phyloP scores from a whole-genome alignment of 148 eudicot species.

The Spergularia marina region DNA sequence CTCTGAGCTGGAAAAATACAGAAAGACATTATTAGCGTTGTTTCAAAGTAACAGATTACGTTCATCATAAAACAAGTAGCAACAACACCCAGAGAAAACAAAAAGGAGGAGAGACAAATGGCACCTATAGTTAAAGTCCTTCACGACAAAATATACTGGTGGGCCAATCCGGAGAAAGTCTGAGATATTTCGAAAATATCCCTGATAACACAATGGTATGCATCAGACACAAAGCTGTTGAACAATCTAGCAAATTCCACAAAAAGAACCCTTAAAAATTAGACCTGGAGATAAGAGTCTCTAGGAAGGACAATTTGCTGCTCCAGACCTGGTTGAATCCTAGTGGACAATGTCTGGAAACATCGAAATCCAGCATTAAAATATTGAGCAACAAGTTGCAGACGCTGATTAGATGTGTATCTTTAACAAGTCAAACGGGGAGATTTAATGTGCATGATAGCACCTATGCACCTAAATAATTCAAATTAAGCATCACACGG shows the following conservation, averaged over 20 bases:
- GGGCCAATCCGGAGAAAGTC: conserved; percentile 87
- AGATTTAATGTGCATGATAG: not conserved
- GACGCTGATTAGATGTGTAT: not conserved
- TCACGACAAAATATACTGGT: conserved; percentile 87
- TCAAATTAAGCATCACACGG: not conserved
- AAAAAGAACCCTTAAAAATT: not conserved
- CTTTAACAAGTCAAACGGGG: not conserved
- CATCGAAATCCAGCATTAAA: conserved; percentile 4
- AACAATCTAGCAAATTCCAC: not conserved
- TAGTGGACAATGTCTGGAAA: conserved; percentile 82
- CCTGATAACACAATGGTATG: conserved; percentile 42
- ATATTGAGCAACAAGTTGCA: conserved; percentile 3
- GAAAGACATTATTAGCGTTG: not conserved
- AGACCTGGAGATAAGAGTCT: conserved; percentile 97
- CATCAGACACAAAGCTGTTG: conserved; percentile 11
- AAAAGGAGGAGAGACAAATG: conserved; percentile 1
- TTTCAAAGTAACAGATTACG: not conserved
- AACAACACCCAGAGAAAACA: not conserved
- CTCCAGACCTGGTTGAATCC: conserved; percentile 97
- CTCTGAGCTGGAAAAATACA: conserved; percentile 63
- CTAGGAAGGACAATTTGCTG: conserved; percentile 98
- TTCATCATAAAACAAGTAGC: conserved; percentile 1
- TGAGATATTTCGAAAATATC: conserved; percentile 71
- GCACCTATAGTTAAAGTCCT: conserved; percentile 83
- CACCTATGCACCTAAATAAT: not conserved